Evolutionary conservation across 768 basidiomycete genomes (phyloP).

Genomic region (Boletus pseudopeckii): DNA sequence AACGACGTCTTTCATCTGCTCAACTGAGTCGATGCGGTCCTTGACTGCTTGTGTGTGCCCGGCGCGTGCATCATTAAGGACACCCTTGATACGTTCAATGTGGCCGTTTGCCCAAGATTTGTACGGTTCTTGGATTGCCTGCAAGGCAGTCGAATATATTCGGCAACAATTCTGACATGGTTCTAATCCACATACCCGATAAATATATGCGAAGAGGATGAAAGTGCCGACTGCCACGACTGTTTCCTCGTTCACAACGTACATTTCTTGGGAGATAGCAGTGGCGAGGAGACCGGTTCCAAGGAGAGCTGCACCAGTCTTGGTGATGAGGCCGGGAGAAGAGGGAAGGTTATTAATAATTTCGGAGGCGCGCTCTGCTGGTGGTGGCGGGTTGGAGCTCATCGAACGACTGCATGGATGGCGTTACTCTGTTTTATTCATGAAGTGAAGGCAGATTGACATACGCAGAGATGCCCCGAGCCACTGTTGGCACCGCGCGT

Average conservation of each 20-base stretch:
- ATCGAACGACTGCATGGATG: constrained; percentile 54
- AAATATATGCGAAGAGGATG: constrained; percentile 79
- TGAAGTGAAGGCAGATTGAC: constrained; percentile 19
- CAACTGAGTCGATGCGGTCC: constrained; percentile 87
- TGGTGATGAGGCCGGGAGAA: constrained; percentile 86
- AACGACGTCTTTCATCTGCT: constrained; percentile 94
- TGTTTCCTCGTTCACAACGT: constrained; percentile 96
- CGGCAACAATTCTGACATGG: neutral
- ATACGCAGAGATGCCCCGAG: constrained; percentile 48
- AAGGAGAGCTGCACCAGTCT: constrained; percentile 89
- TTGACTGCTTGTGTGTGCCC: constrained; percentile 94
- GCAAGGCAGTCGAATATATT: constrained; percentile 17
- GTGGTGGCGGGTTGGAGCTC: constrained; percentile 65
- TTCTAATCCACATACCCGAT: constrained; percentile 51
- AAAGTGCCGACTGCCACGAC: constrained; percentile 82
- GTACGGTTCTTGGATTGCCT: constrained; percentile 86
- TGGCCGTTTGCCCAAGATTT: constrained; percentile 88
- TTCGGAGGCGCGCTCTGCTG: constrained; percentile 83
- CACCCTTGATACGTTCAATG: constrained; percentile 76
- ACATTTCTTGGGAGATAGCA: constrained; percentile 95
- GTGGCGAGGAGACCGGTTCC: constrained; percentile 86
- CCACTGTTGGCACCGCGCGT: constrained; percentile 46
- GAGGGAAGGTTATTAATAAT: constrained; percentile 86
- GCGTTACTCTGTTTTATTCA: constrained; percentile 5
- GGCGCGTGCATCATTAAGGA: constrained; percentile 76